A percentile compares a stretch with the other conserved stretches of the same genome.
These are phyloP conservation scores for Neurospora sp. DNA, from an alignment of 495 filamentous ascomycete species.

Conservation along the genomic window DNA sequence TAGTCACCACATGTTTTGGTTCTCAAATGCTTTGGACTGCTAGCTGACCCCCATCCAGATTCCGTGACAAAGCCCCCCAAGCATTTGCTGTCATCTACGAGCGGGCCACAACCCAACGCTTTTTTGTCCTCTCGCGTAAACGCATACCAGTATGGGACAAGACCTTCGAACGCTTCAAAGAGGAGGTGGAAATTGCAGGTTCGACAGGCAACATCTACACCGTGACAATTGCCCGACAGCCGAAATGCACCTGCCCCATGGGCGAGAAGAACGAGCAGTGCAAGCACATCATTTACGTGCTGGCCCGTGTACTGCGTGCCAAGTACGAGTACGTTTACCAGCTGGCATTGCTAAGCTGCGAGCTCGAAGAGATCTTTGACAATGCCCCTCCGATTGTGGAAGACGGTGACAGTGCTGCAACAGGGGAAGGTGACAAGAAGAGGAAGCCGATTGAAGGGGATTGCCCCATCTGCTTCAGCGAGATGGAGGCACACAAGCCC, in stretches of 20 bases:
- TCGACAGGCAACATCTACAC: conserved; percentile 70
- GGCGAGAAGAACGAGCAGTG: conserved; percentile 54
- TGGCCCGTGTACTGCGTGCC: conserved; percentile 55
- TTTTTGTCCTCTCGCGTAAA: conserved; percentile 30
- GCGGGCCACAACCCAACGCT: conserved; percentile 31
- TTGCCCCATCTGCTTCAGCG: conserved; percentile 70
- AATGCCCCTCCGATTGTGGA: conserved; percentile 32
- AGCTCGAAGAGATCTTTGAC: conserved; percentile 52
- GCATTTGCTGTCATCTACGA: conserved; percentile 26
- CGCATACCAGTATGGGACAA: conserved; percentile 14
- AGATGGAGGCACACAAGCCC: conserved; percentile 39
- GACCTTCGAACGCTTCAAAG: conserved; percentile 11
- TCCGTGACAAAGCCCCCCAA: conserved; percentile 23
- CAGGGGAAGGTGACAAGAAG: conserved; percentile 16
- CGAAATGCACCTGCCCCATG: conserved; percentile 61
- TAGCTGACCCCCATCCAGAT: conserved; percentile 12
- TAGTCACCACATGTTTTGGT: background rate
- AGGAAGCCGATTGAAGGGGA: conserved; percentile 53
- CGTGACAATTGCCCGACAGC: conserved; percentile 37
- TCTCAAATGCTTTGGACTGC: background rate
- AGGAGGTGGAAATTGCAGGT: conserved; percentile 57
- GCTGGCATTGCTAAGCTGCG: conserved; percentile 55
- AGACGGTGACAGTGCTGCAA: background rate
- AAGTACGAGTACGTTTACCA: conserved; percentile 58
- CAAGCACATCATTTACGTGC: conserved; percentile 50